Conservation (phyloP, 2,329 filamentous ascomycete genomes). For the Cadophora sp. region DNA sequence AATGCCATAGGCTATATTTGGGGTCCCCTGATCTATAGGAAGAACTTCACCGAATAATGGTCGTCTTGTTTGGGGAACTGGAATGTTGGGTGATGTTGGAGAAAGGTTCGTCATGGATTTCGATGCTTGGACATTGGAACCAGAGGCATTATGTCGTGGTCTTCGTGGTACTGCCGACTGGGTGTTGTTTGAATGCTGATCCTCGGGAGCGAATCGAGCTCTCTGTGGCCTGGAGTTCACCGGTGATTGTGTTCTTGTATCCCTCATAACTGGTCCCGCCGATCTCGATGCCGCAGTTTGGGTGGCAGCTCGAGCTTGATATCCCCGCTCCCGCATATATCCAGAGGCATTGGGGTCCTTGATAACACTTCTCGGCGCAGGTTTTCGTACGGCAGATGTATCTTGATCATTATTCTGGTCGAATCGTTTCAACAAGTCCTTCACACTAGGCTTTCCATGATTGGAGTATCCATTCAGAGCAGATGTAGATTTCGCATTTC, state of each 20-base stretch:
- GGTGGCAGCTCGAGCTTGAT: slow-evolving; percentile 40
- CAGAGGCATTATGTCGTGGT: slow-evolving; percentile 50
- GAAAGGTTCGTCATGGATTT: slow-evolving; percentile 54
- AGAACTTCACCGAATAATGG: slow-evolving; percentile 80
- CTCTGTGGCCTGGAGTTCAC: slow-evolving; percentile 47
- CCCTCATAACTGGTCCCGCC: slow-evolving; percentile 34
- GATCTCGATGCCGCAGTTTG: slow-evolving; percentile 29
- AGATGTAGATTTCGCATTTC: slow-evolving; percentile 36
- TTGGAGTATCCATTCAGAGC: slow-evolving; percentile 36
- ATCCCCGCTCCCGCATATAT: slow-evolving; percentile 39
- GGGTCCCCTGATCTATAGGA: slow-evolving; percentile 60
- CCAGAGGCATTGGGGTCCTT: slow-evolving; percentile 31
- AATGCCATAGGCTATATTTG: slow-evolving; percentile 67
- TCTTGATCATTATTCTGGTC: slow-evolving; percentile 62
- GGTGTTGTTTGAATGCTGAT: slow-evolving; percentile 58
- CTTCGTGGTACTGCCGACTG: slow-evolving; percentile 67
- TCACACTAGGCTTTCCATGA: slow-evolving; percentile 66
- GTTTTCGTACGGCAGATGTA: slow-evolving; percentile 45
- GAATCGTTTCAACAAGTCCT: slow-evolving; percentile 80
- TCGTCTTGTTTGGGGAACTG: slow-evolving; percentile 48
- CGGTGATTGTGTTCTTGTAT: slow-evolving; percentile 35
- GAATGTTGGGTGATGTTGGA: slow-evolving; percentile 42
- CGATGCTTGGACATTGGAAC: slow-evolving; percentile 47
- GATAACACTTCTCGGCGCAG: slow-evolving; percentile 29
- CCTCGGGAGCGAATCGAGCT: slow-evolving; percentile 55